phyloP scores from a whole-genome alignment of 2,329 filamentous ascomycete genomes.

The Cercospora sojina region DNA sequence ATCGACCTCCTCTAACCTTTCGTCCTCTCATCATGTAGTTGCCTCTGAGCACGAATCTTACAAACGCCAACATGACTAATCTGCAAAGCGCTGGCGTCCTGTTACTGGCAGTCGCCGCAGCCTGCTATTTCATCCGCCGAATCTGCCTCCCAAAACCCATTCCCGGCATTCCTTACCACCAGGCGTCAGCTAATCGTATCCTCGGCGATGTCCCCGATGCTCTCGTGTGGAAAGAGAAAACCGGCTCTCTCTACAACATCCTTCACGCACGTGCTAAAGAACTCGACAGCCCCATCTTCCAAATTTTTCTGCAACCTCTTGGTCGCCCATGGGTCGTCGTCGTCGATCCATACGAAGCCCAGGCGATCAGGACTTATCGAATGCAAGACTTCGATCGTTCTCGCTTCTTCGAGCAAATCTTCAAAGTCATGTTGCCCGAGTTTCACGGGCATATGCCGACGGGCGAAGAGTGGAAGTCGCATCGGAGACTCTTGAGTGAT shows the following conservation, averaged over 20 bases:
- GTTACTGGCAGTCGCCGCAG: neutral
- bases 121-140: conserved; percentile 11
- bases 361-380: conserved; percentile 49
- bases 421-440: conserved; percentile 28
- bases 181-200: conserved; percentile 37
- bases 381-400: conserved; percentile 49
- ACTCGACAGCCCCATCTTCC: conserved; percentile 45
- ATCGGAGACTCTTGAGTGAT: conserved; percentile 33
- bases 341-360: conserved; percentile 45
- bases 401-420: conserved; percentile 36
- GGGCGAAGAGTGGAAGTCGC: conserved; percentile 30
- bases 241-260: conserved; percentile 26
- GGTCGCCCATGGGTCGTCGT: conserved; percentile 47
- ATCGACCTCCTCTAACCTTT: neutral
- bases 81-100: neutral
- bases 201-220: conserved; percentile 49
- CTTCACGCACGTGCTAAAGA: conserved; percentile 18
- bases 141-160: conserved; percentile 45
- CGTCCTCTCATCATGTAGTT: neutral
- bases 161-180: conserved; percentile 50
- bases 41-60: neutral
- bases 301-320: conserved; percentile 51
- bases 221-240: conserved; percentile 40
- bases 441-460: conserved; percentile 32
- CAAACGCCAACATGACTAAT: neutral